Base-by-base conservation (phyloP, 2,329 filamentous ascomycete species). In the Didymella sp. region DNA sequence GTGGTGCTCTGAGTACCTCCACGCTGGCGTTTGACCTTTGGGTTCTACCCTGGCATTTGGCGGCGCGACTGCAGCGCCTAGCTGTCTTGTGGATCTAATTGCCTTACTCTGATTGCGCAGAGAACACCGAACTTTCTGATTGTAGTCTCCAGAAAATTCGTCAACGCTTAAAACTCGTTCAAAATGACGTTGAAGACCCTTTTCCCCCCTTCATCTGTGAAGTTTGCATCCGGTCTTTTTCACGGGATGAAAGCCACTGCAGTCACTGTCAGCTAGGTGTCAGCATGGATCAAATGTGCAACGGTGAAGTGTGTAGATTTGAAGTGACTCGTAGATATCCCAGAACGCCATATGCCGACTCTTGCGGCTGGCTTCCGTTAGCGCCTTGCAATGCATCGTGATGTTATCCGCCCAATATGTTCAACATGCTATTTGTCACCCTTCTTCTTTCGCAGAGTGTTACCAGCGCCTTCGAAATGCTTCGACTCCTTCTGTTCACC, bases 371-470 rank as follows among this genome's bases (percentile, higher is more conserved):
- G 51, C 28, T 49, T 49, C 52, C 58, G 46, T 47, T 56, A 67
- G 63, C 70, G 70, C 70, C 70, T 58, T 61, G 49, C 43, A 52
- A 57, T 57, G 54, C 54, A 48, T 40, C 31, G 48, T 52, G 25
- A 46, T 43, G 11, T 48, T 37, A 13, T 52, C 47, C 27, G 30
- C 31, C 47, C 24, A 25, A 24, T 45, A 3, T 38, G 13, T 9
- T 19, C 2, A 35, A 19, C 7, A 27, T 7, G 17, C 56, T 58
- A 77, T 66, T 76, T 76, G 38, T 77, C 76, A 1, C 74, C 76
- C 79, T 92, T 93, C 75, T 89, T 89, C 83, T 93, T 96, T 28
- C 84, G 81, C 1, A 97, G 78, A 5, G 90, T 95, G 76, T 97
- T 90, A 0, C 94, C 94, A 63, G 91, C 86, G 0, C 94, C 94